Evolutionary conservation across 2,329 filamentous ascomycete species (phyloP), one percentile per base, ranked within the genome.

Genomic region (Juglanconis oblonga): DNA sequence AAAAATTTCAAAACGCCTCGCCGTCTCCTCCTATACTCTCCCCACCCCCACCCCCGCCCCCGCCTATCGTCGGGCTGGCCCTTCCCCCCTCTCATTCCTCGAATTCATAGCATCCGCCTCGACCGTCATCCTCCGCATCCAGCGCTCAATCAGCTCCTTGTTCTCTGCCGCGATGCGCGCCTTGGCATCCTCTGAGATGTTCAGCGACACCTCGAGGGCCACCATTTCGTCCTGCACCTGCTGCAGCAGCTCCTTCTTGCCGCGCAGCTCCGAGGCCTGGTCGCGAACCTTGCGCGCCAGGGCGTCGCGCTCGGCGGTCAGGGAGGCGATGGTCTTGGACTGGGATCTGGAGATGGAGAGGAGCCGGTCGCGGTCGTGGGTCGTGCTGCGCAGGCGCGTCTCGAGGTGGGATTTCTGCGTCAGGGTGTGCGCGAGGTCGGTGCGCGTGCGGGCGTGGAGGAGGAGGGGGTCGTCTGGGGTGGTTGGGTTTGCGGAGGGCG

Each of bases 171-270:
- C 85, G 64, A 96, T 78, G 73, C 86, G 87, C 70, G 88, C 86
- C 33, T 84, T 81, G 69, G 87, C 86, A 71, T 93, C 85, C 72
- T 96, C 92, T 3, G 89, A 87, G 79, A 97, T 85, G 67, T 95
- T 92, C 48, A 97, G 81, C 74, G 98, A 90, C 65, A 98, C 80
- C 66, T 93, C 93, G 51, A 97, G 77, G 1, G 91, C 88, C 54
- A 96, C 87, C 74, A 97, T 88, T 74, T 99, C 95, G 74, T 97
- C 93, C 76, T 98, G 94, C 56, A 97, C 88, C 69, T 94, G 85
- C 83, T 92, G 89, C 2, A 96, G 82, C 65, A 97, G 77, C 72
- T 93, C 91, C 36, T 87, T 86, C 79, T 97, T 97, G 61, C 87
- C 91, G 58, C 82, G 84, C 36, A 97, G 75, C 78, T 98, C 95